Evolutionary conservation across 805 yeast genomes (phyloP), one percentile per base, ranked within the genome.

Genomic region (Yarrowia deformans): DNA sequence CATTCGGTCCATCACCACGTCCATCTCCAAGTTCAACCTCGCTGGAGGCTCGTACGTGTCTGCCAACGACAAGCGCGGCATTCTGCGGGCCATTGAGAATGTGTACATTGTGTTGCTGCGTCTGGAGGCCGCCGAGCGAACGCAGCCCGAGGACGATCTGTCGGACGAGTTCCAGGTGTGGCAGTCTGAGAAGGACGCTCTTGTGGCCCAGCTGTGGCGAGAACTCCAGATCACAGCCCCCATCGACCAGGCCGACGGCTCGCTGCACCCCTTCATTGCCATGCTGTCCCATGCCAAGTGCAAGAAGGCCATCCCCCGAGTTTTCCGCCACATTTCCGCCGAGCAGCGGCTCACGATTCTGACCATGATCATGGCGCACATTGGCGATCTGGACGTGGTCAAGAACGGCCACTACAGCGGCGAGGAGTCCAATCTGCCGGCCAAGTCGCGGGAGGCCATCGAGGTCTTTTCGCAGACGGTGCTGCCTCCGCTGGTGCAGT

Each of bases 241-340:
- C 10, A 79, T 80, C 3, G 79, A 79, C n/a, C 82, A 84, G n/a
- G 83, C 85, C 70, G 86, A 88, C 68, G 87, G 87, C 37, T 60
- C 66, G n/a, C 66, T 60, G 18, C 89, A 89, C 75, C 95, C 97
- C 46, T 93, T 93, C 75, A 85, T 93, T 67, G 91, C 93, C 72
- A 87, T 91, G 76, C 83, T 94, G 72, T 86, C 90, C 35, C 90
- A 89, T 76, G 91, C 91, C 74, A 94, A 94, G 80, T 95, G 97
- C 69, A 87, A 92, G 82, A 93, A 92, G 78, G 85, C 92, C 45
- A 88, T 94, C 81, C 93, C 95, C 66, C 88, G 99, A 79, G 84
- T 91, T 70, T 92, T 92, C 82, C 90, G 91, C 75, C 91, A 93
- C 78, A 83, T 94, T 75, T 81, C 86, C 49, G 84, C 89, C 73